Percentiles rank a stretch among this genome's conserved stretches.
These are phyloP conservation scores for Cryphonectria japonica DNA, from an alignment of 2,329 filamentous ascomycete genomes.

Conservation along the genomic window DNA sequence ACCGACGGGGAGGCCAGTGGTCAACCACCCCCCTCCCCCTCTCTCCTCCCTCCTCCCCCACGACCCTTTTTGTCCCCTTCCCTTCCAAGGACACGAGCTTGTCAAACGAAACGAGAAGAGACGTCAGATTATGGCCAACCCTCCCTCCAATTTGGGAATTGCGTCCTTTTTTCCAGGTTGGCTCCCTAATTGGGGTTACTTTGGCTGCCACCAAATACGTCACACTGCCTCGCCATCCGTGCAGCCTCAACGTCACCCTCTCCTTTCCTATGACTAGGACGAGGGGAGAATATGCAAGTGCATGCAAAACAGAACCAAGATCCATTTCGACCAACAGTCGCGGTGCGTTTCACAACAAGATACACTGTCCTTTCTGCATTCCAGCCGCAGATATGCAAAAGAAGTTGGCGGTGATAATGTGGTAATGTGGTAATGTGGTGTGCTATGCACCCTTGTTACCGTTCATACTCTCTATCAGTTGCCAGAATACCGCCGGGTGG, in stretches of 20 bases:
- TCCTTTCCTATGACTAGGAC: not conserved
- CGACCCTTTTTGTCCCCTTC: not conserved
- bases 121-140: conserved; percentile 8
- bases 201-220: conserved; percentile 14
- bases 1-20: conserved; percentile 1
- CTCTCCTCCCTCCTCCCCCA: no score
- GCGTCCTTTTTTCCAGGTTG: conserved; percentile 10
- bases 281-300: not conserved
- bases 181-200: conserved; percentile 2
- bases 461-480: not conserved
- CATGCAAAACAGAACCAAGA: not conserved
- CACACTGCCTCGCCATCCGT: not conserved
- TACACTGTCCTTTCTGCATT: not conserved
- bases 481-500: not conserved
- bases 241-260: conserved; percentile 12
- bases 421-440: not conserved
- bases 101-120: not conserved
- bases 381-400: not conserved
- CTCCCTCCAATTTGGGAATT: not conserved
- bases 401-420: not conserved
- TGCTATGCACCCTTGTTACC: not conserved
- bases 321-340: not conserved
- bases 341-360: conserved; percentile 3
- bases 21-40: not conserved
- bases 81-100: not conserved